These are phyloP conservation scores for Fusarium lateritium DNA, from an alignment of 2,329 filamentous ascomycete species.

Conservation along the genomic window DNA sequence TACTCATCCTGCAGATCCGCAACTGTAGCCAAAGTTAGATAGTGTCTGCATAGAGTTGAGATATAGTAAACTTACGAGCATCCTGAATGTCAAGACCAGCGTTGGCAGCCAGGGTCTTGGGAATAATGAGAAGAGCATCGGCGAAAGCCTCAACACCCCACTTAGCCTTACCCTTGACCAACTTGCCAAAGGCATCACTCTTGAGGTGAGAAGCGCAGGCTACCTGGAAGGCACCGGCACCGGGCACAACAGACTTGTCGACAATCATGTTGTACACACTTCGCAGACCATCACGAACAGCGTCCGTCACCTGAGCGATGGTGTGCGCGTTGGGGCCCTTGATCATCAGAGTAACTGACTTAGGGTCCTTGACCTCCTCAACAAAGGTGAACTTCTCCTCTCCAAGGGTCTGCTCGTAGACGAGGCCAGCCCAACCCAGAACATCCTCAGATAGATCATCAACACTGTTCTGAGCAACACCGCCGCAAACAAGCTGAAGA, in stretches of 20 bases:
- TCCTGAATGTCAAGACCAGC: conserved; percentile 98
- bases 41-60: not conserved
- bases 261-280: conserved; percentile 99
- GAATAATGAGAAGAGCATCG: conserved; percentile 93
- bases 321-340: conserved; percentile 98
- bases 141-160: conserved; percentile 96
- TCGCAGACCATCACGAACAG: conserved; percentile 92
- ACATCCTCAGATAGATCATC: conserved; percentile 91
- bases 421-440: conserved; percentile 94
- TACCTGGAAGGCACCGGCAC: conserved; percentile 95
- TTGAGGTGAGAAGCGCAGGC: conserved; percentile 90
- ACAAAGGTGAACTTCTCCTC: conserved; percentile 99
- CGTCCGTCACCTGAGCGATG: conserved; percentile 96
- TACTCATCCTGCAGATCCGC: conserved; percentile 89
- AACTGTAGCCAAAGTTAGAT: conserved; percentile 66
- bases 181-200: conserved; percentile 88
- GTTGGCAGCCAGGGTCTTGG: conserved; percentile 97
- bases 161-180: conserved; percentile 97
- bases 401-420: conserved; percentile 97
- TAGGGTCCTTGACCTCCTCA: conserved; percentile 98
- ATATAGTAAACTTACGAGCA: conserved; percentile 75
- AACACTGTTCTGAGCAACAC: conserved; percentile 93
- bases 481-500: conserved; percentile 93
- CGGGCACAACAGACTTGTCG: conserved; percentile 95
- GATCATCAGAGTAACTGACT: conserved; percentile 97